Conservation (phyloP, 805 yeast genomes). For the Debaryomyces maramus region DNA sequence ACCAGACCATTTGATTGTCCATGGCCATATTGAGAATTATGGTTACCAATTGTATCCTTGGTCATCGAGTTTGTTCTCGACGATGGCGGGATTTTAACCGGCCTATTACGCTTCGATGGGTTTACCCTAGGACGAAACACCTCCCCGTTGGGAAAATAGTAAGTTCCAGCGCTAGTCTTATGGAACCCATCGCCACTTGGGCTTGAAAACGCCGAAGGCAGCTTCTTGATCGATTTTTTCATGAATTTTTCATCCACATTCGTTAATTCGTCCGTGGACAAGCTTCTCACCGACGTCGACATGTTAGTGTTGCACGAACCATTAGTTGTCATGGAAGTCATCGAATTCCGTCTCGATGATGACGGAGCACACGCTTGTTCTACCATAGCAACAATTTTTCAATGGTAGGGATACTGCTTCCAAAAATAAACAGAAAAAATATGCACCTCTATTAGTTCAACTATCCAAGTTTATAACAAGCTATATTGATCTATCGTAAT, state of each 20-base stretch:
- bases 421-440: too few species aligned
- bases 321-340: slow-evolving; percentile 28
- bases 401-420: too few species aligned
- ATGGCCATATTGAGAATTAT: slow-evolving; percentile 5
- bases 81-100: slow-evolving; percentile 23
- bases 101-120: slow-evolving; percentile 41
- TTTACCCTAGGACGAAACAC: slow-evolving; percentile 48
- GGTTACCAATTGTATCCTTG: slow-evolving; percentile 4
- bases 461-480: too few species aligned
- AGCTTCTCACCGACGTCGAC: slow-evolving; percentile 22
- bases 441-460: too few species aligned
- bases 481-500: too few species aligned
- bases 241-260: slow-evolving; percentile 39
- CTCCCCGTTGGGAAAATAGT: slow-evolving; percentile 55
- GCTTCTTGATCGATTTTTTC: slow-evolving; percentile 34
- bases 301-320: slow-evolving; percentile 9
- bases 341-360: slow-evolving; percentile 31
- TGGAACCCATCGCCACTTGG: slow-evolving; percentile 5
- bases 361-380: not conserved
- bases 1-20: not conserved
- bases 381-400: not conserved
- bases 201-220: slow-evolving; percentile 11
- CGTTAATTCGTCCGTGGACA: slow-evolving; percentile 41
- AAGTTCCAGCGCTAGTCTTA: slow-evolving; percentile 23
- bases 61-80: slow-evolving; percentile 1